phyloP scores from a whole-genome alignment of 176 grass and related monocot species.

The Hyparrhenia diplandra region DNA sequence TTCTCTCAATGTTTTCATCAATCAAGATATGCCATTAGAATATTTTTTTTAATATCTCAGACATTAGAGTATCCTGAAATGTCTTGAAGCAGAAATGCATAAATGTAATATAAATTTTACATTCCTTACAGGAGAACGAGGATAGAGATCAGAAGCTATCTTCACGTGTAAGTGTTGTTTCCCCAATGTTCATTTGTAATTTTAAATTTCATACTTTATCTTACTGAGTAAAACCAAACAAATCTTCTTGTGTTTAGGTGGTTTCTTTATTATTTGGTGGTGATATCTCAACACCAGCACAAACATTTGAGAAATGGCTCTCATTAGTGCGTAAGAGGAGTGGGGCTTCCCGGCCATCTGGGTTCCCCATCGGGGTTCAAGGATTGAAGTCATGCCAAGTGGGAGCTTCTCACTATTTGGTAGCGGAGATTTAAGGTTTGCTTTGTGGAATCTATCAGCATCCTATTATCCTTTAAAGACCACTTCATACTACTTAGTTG shows the following conservation, averaged over 20 bases:
- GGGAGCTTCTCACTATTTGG: constrained; percentile 54
- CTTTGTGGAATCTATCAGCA: neutral
- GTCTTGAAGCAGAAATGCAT: neutral
- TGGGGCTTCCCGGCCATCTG: constrained; percentile 64
- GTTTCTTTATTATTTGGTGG: constrained; percentile 77
- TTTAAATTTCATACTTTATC: constrained; percentile 13
- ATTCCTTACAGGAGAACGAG: constrained; percentile 46
- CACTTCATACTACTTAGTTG: neutral
- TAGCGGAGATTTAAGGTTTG: constrained; percentile 55
- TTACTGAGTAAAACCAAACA: neutral
- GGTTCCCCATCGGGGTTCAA: constrained; percentile 61
- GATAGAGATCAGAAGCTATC: constrained; percentile 53
- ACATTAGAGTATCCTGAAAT: neutral
- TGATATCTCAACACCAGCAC: constrained; percentile 48
- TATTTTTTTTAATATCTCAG: too few species aligned
- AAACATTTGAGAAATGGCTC: constrained; percentile 83
- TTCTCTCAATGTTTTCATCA: neutral
- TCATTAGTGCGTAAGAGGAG: constrained; percentile 74
- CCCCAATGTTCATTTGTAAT: neutral
- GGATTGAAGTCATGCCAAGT: constrained; percentile 71
- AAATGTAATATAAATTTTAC: neutral
- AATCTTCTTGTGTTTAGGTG: constrained; percentile 48
- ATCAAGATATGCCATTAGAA: neutral
- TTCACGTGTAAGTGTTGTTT: constrained; percentile 53
- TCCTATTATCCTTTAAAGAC: neutral